A percentile compares a stretch with the other conserved stretches of the same genome.
These are phyloP conservation scores for Trapa bicornis DNA, from an alignment of 345 rosid species.

Conservation along the genomic window DNA sequence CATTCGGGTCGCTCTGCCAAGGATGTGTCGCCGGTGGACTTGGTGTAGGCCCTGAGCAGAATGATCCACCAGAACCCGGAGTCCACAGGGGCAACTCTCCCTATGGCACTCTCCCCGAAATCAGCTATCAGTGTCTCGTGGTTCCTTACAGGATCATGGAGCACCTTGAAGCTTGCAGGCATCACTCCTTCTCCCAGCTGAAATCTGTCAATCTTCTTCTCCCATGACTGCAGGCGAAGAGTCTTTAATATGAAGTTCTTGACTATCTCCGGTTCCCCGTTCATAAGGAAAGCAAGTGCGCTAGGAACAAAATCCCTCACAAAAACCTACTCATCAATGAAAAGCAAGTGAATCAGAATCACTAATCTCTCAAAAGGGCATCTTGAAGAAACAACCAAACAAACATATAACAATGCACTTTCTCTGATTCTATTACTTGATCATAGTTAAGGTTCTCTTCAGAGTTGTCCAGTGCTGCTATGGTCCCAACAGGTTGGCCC, in stretches of 20 bases:
- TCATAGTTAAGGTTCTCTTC: slow-evolving; percentile 85
- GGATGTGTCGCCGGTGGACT: slow-evolving; percentile 74
- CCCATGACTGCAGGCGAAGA: slow-evolving; percentile 36
- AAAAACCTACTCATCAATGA: slow-evolving; percentile 1
- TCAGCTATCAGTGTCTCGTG: slow-evolving; percentile 74
- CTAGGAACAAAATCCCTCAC: slow-evolving; percentile 1
- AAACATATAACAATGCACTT: not conserved
- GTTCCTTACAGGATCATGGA: slow-evolving; percentile 80
- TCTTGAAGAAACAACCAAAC: not conserved
- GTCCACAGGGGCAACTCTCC: slow-evolving; percentile 96
- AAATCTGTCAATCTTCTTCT: slow-evolving; percentile 92
- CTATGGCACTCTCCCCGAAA: slow-evolving; percentile 96
- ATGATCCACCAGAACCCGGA: slow-evolving; percentile 99
- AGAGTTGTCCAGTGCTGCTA: slow-evolving; percentile 71
- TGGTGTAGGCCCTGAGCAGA: slow-evolving; percentile 85
- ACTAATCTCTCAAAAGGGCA: not conserved
- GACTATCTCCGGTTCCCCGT: slow-evolving; percentile 5
- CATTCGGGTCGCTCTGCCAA: slow-evolving; percentile 84
- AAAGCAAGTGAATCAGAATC: not conserved
- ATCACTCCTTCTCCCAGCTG: slow-evolving; percentile 97
- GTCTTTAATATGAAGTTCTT: slow-evolving; percentile 6
- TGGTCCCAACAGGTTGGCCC: slow-evolving; percentile 82
- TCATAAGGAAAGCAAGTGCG: slow-evolving; percentile 7
- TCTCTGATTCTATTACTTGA: slow-evolving; percentile 39
- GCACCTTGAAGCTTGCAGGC: slow-evolving; percentile 97